These are phyloP conservation scores for Aureobasidium sp. DNA, from an alignment of 2,329 filamentous ascomycete species.

Conservation along the genomic window DNA sequence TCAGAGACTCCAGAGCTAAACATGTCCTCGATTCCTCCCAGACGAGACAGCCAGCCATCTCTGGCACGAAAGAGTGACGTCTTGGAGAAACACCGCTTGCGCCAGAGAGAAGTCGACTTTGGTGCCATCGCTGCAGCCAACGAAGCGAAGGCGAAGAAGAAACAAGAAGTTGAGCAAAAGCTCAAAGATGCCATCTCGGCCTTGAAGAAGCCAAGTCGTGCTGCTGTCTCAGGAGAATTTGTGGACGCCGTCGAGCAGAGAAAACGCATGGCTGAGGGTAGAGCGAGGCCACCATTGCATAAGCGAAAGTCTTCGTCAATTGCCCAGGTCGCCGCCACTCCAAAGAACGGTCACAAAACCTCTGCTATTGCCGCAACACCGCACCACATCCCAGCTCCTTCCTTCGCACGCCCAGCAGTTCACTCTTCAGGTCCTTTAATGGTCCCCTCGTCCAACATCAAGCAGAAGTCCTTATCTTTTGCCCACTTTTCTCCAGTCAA, in stretches of 20 bases:
- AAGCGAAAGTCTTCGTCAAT: conserved; percentile 30
- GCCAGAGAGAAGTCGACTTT: conserved; percentile 59
- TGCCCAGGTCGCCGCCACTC: conserved; percentile 49
- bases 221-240: conserved; percentile 71
- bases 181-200: conserved; percentile 78
- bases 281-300: conserved; percentile 27
- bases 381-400: conserved; percentile 30
- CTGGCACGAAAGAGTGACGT: conserved; percentile 16
- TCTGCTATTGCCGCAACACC: conserved; percentile 34
- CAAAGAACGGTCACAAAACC: conserved; percentile 36
- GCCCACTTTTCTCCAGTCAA: conserved; percentile 16
- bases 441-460: conserved; percentile 45
- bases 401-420: conserved; percentile 25
- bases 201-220: conserved; percentile 79
- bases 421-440: conserved; percentile 34
- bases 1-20: conserved; percentile 62
- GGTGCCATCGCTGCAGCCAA: conserved; percentile 58
- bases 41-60: conserved; percentile 18
- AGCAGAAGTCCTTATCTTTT: conserved; percentile 29
- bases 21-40: conserved; percentile 49
- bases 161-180: conserved; percentile 73
- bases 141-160: conserved; percentile 68
- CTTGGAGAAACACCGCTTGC: conserved; percentile 36
- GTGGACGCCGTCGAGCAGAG: conserved; percentile 74
- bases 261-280: conserved; percentile 33